Evolutionary conservation across 2,329 filamentous ascomycete species (phyloP).

Genomic region (Alternaria ethzedia): DNA sequence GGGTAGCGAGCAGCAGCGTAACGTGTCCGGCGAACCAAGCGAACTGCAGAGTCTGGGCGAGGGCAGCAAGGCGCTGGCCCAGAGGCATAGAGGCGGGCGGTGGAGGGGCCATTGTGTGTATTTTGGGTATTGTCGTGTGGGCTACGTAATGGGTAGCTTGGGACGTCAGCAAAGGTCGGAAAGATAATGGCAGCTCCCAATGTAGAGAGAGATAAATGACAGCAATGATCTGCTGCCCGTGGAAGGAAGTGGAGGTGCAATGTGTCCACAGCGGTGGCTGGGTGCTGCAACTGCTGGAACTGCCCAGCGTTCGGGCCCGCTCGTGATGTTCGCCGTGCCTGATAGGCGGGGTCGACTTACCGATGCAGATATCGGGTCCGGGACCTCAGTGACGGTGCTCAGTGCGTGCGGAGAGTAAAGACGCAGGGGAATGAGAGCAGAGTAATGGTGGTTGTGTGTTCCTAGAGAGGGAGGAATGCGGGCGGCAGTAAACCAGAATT

Average conservation of each 20-base stretch:
- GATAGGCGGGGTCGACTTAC: conserved; percentile 36
- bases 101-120: conserved; percentile 71
- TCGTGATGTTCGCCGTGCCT: conserved; percentile 36
- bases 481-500: conserved; percentile 43
- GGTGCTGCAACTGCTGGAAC: conserved; percentile 13
- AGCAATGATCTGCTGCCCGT: conserved; percentile 22
- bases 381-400: background rate
- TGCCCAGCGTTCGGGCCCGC: conserved; percentile 35
- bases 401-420: background rate
- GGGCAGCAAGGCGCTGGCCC: conserved; percentile 73
- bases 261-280: conserved; percentile 46
- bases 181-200: conserved; percentile 18
- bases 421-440: conserved; percentile 5
- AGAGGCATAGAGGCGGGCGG: conserved; percentile 73
- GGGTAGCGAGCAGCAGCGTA: conserved; percentile 79
- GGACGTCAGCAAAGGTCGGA: conserved; percentile 33
- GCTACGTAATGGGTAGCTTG: conserved; percentile 27
- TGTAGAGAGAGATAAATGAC: conserved; percentile 12
- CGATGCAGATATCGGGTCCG: conserved; percentile 24
- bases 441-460: conserved; percentile 7
- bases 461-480: conserved; percentile 13
- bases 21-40: conserved; percentile 75
- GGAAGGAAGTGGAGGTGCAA: conserved; percentile 34
- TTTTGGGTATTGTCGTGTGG: conserved; percentile 34
- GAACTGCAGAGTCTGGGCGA: conserved; percentile 94